phyloP scores from a whole-genome alignment of 2,329 filamentous ascomycete species.

The Zarea fungicola region DNA sequence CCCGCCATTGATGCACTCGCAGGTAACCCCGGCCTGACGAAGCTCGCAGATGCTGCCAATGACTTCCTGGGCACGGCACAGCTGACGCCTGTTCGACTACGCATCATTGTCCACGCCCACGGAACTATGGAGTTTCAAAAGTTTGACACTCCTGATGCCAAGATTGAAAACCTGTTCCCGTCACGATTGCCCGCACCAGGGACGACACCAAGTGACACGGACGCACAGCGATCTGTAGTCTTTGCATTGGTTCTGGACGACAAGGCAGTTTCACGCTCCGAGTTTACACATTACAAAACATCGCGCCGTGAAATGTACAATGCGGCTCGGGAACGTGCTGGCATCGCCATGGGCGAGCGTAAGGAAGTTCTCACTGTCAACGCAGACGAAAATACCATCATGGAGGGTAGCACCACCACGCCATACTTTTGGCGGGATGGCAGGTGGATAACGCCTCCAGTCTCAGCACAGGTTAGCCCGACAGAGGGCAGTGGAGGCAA shows the following conservation, averaged over 20 bases:
- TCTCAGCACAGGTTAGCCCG: slow-evolving; percentile 37
- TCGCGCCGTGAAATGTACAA: slow-evolving; percentile 69
- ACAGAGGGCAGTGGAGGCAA: slow-evolving; percentile 65
- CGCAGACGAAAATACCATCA: slow-evolving; percentile 54
- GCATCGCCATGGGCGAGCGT: slow-evolving; percentile 44
- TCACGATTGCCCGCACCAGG: slow-evolving; percentile 43
- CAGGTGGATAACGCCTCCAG: slow-evolving; percentile 74
- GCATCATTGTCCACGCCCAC: slow-evolving; percentile 46
- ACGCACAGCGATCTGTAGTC: slow-evolving; percentile 23
- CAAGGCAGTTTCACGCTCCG: slow-evolving; percentile 38
- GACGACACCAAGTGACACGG: slow-evolving; percentile 16
- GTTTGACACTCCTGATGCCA: slow-evolving; percentile 30
- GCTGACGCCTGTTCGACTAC: slow-evolving; percentile 43
- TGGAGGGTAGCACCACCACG: slow-evolving; percentile 81
- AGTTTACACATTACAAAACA: slow-evolving; percentile 85
- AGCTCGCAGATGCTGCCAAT: slow-evolving; percentile 29
- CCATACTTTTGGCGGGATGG: slow-evolving; percentile 72
- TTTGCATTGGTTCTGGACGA: slow-evolving; percentile 43
- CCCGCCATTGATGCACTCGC: slow-evolving; percentile 38
- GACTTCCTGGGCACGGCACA: slow-evolving; percentile 31
- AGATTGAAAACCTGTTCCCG: slow-evolving; percentile 54
- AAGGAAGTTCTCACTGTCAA: slow-evolving; percentile 76
- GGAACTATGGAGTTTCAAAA: slow-evolving; percentile 42
- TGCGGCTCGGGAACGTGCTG: slow-evolving; percentile 56
- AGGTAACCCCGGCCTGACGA: slow-evolving; percentile 40